Conservation (phyloP, 805 yeast species). For the Myxozyma mucilagina region DNA sequence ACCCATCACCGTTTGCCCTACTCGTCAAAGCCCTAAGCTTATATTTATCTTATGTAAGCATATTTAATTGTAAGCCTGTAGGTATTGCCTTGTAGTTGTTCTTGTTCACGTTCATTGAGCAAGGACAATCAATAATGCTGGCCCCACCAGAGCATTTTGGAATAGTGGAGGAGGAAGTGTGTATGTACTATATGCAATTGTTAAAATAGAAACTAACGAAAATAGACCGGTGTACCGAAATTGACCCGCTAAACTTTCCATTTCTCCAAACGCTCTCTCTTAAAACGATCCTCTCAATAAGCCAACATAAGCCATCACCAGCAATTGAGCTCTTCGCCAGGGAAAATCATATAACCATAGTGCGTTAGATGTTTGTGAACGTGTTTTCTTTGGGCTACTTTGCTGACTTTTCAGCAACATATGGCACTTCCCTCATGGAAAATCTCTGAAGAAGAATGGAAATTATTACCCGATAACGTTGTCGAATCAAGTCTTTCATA, state of each 20-base stretch:
- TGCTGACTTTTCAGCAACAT: conserved; percentile 12
- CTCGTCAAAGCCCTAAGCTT: background rate
- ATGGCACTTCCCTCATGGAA: conserved; percentile 29
- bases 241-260: conserved; percentile 74
- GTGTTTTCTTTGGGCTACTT: background rate
- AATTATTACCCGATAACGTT: conserved; percentile 68
- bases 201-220: background rate
- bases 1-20: background rate
- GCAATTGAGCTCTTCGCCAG: conserved; percentile 64
- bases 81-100: background rate
- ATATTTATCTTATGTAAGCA: background rate
- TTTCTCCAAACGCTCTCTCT: conserved; percentile 73
- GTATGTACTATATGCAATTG: conserved; percentile 35
- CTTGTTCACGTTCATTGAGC: background rate
- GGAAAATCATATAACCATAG: conserved; percentile 42
- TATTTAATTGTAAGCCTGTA: background rate
- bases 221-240: conserved; percentile 67
- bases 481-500: conserved; percentile 66
- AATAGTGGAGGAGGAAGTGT: conserved; percentile 81
- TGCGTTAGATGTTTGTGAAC: conserved; percentile 5
- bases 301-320: conserved; percentile 82
- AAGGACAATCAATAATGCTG: conserved; percentile 48
- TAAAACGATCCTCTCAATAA: conserved; percentile 68
- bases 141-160: conserved; percentile 94
- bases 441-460: conserved; percentile 57